These are phyloP conservation scores for Pseudogymnoascus sp. DNA, from an alignment of 2,329 filamentous ascomycete species.

Conservation along the genomic window DNA sequence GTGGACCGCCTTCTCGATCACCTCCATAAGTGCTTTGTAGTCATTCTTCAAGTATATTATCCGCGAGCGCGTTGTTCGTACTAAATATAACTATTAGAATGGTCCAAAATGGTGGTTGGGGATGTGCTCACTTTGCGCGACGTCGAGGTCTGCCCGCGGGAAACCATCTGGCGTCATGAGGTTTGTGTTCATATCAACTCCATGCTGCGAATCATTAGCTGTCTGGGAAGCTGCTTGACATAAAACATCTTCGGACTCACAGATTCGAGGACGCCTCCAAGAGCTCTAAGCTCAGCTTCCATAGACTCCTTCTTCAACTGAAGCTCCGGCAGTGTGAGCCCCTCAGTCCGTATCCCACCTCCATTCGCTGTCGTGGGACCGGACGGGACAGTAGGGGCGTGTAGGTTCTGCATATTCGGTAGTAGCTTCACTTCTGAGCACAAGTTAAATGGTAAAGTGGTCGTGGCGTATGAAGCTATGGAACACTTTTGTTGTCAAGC, in stretches of 20 bases:
- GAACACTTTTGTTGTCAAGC: background rate
- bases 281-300: constrained; percentile 78
- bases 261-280: constrained; percentile 81
- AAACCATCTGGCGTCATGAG: constrained; percentile 87
- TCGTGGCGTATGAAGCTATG: constrained; percentile 1
- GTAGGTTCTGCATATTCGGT: constrained; percentile 58
- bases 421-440: background rate
- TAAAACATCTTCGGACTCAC: constrained; percentile 43
- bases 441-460: background rate
- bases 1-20: constrained; percentile 81
- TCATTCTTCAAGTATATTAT: constrained; percentile 90
- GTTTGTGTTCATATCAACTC: constrained; percentile 84
- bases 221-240: background rate
- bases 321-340: constrained; percentile 70
- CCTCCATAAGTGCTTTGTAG: constrained; percentile 80
- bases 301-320: constrained; percentile 77
- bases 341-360: constrained; percentile 55
- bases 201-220: constrained; percentile 55
- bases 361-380: constrained; percentile 60
- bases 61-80: constrained; percentile 84
- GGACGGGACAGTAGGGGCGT: constrained; percentile 67
- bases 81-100: constrained; percentile 38
- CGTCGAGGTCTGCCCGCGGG: constrained; percentile 86
- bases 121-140: constrained; percentile 70
- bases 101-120: background rate